Evolutionary conservation across 306 rosid genomes (phyloP).

Genomic region (Vigna hirtella): DNA sequence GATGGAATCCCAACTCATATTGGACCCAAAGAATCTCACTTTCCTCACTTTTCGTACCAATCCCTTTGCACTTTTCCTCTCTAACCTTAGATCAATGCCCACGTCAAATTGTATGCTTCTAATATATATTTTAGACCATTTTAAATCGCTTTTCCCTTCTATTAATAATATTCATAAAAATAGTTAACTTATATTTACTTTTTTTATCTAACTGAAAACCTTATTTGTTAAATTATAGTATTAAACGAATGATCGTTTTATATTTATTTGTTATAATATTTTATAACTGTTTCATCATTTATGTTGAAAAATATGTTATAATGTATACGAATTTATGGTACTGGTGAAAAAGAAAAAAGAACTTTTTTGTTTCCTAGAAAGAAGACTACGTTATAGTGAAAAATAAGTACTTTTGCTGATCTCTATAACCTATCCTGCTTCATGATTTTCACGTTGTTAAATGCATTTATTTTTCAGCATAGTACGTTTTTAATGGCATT

Average conservation of each 20-base stretch:
- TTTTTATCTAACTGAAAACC: too few relatives aligned
- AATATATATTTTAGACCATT: neutral
- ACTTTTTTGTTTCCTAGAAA: neutral
- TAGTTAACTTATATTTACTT: too few relatives aligned
- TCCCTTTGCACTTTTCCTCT: neutral
- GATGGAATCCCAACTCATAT: neutral
- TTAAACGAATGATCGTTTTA: too few relatives aligned
- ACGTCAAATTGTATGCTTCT: neutral
- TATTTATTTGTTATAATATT: too few relatives aligned
- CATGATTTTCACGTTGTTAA: conserved; percentile 21
- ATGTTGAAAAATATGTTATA: too few relatives aligned
- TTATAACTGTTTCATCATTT: too few relatives aligned
- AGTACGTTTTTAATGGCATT: neutral
- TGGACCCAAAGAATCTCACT: conserved; percentile 16
- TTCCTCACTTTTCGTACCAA: neutral
- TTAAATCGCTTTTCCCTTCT: too few relatives aligned
- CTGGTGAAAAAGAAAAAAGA: too few relatives aligned
- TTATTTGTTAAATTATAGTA: too few relatives aligned
- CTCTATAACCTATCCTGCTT: neutral
- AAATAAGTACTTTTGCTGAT: neutral
- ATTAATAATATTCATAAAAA: too few relatives aligned
- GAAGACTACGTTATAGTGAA: neutral
- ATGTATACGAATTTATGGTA: too few relatives aligned
- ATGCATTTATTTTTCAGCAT: neutral
- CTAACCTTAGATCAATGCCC: too few relatives aligned